Evolutionary conservation across 1,284 basidiomycete genomes (phyloP), one percentile per base, ranked within the genome.

Genomic region (Heterobasidion irregulare): DNA sequence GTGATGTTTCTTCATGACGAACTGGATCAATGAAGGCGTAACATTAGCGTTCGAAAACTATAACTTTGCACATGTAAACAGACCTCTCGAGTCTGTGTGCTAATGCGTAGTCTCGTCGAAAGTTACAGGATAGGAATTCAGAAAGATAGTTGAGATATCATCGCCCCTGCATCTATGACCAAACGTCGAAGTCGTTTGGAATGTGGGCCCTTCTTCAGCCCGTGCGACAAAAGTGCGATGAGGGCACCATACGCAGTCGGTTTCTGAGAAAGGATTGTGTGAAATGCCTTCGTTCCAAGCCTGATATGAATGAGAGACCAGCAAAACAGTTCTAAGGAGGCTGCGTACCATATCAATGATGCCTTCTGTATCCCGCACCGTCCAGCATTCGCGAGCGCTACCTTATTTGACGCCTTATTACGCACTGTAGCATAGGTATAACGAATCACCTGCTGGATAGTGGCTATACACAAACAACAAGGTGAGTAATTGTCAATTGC

Each of bases 271-370:
- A 94, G 68, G 38, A 92, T 77, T 10, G 76, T 72, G 60, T 82
- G 75, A 65, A 94, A 91, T 1, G 92, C 92, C 58, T 85, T 82
- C 48, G 75, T 77, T 13, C 92, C 91, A n/a, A 95, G 75, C 84
- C 92, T 94, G 63, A 8, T 15, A 16, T 5, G 26, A 43, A 18
- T 26, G 48, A 36, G 19, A 36, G 8, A 12, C 9, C 26, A 32
- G 10, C 9, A 32, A 34, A 8, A 8, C 48, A 12, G 8, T 13
- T 33, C n/a, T 8, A 36, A 36, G 8, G 9, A 33, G 12, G 48
- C 36, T 12, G 32, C 80, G 68, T 63, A 92, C 91, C 86, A 92
- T 33, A 76, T 64, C 38, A 87, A 81, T 44, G 79, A 72, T 2
- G 65, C 58, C 66, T 79, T 83, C 52, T 77, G 69, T 49, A 86